Percentiles rank a stretch among this genome's conserved stretches.
Conservation (phyloP, 2,329 filamentous ascomycete species). For the Nothophoma quercina region DNA sequence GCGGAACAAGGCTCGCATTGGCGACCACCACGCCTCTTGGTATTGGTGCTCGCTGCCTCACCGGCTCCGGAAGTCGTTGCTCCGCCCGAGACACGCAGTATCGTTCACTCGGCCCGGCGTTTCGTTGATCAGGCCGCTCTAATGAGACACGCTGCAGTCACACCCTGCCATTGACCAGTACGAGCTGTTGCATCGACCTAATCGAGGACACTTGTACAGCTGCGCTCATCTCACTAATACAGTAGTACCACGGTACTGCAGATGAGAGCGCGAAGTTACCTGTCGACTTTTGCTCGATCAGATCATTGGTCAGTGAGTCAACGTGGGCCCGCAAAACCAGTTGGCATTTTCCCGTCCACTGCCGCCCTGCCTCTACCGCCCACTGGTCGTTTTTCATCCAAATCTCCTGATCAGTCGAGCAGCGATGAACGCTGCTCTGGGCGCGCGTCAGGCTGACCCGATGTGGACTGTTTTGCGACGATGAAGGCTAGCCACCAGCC, state of each 20-base stretch:
- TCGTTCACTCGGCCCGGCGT: conserved; percentile 1
- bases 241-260: not conserved
- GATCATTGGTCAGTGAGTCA: not conserved
- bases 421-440: not conserved
- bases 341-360: conserved; percentile 10
- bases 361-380: not conserved
- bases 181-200: not conserved
- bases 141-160: conserved; percentile 2
- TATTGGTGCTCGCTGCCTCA: not conserved
- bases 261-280: not conserved
- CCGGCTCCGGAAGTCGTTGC: not conserved
- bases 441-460: not conserved
- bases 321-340: not conserved
- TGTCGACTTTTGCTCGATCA: not conserved
- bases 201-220: not conserved
- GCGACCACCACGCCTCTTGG: not conserved
- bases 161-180: not conserved
- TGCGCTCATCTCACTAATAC: not conserved
- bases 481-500: not conserved
- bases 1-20: not conserved
- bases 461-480: not conserved
- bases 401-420: not conserved
- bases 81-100: not conserved
- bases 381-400: not conserved
- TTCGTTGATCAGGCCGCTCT: not conserved